Conservation (phyloP, 1,284 basidiomycete genomes). For the Cryptococcus deneoformans region DNA sequence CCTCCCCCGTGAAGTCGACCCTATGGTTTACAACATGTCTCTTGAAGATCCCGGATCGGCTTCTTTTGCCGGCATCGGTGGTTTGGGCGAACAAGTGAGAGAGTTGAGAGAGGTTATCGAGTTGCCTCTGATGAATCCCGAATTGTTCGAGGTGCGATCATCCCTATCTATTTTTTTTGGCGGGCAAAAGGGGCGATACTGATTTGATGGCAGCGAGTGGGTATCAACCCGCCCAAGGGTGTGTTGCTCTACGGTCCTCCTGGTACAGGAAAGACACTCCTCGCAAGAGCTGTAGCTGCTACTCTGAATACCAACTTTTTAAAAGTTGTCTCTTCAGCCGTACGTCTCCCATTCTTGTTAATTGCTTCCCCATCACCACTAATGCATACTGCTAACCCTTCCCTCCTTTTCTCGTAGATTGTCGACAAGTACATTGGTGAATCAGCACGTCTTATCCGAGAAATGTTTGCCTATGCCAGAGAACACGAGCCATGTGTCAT, state of each 20-base stretch:
- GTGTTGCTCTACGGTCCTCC: constrained; percentile 97
- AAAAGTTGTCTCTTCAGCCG: constrained; percentile 96
- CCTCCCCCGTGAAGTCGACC: constrained; percentile 95
- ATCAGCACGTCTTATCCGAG: constrained; percentile 87
- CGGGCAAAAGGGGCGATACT: not conserved
- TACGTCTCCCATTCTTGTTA: constrained; percentile 21
- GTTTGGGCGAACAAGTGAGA: constrained; percentile 91
- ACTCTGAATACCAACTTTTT: constrained; percentile 97
- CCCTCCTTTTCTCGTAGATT: constrained; percentile 53
- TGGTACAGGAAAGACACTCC: constrained; percentile 92
- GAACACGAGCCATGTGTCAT: constrained; percentile 94
- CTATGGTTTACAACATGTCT: constrained; percentile 99
- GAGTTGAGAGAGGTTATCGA: constrained; percentile 98
- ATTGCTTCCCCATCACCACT: not conserved
- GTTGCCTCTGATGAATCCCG: constrained; percentile 90
- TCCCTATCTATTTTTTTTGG: not conserved
- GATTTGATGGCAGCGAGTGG: constrained; percentile 62
- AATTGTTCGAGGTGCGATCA: constrained; percentile 66
- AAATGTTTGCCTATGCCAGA: constrained; percentile 98
- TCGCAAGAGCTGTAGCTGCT: constrained; percentile 93
- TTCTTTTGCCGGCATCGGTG: constrained; percentile 96
- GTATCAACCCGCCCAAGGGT: constrained; percentile 95
- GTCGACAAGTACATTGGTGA: constrained; percentile 99
- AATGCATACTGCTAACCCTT: too few relatives aligned
- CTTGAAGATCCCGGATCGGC: constrained; percentile 96